Base-by-base conservation (phyloP, 805 yeast species). In the Candida morakotiae region DNA sequence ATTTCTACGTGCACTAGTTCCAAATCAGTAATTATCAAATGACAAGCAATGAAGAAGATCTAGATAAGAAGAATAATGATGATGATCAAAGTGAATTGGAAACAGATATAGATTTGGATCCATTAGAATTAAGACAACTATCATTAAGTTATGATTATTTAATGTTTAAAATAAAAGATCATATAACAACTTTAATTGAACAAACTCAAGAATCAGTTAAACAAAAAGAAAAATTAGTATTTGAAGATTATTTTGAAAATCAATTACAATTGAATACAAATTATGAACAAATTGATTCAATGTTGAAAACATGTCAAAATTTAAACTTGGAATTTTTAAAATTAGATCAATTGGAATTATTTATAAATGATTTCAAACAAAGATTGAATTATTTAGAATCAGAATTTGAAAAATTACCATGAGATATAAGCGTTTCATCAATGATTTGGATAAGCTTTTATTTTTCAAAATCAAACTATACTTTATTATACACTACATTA, bases 111-210 rank as follows among this genome's bases (percentile, higher is more conserved):
- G 44, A 41, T 25, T 32, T 40, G 17, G 89, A 83, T 55, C 87
- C 87, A 1, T 59, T 83, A 18, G 75, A 79, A 9, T 68, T 83
- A 13, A 73, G 77, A 47, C 69, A 73, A 39, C 59, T 84, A 29
- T 75, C 84, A 0, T 62, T 81, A 17, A 73, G 71, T 37, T 83
- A 74, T 52, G 91, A 84, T 48, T 80, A 81, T 47, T 55, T 84
- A 27, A 53, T 83, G 52, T 80, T 65, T 59, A 77, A 75, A 51
- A 79, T 84, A 35, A 69, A 71, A 31, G 84, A 79, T 42, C 69
- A 71, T 37, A 69, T 83, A 5, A 58, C 68, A 16, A 58, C 64
- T 2, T 55, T 80, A 17, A 67, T 77, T 6, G 70, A 73, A 11
- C 38, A 36, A n/a, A 62, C 72, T 2, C 54, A 51, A 39, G 46